Evolutionary conservation across 352 stramenopile genomes (phyloP), one percentile per base, ranked within the genome.

Genomic region (Globisporangium canariense): DNA sequence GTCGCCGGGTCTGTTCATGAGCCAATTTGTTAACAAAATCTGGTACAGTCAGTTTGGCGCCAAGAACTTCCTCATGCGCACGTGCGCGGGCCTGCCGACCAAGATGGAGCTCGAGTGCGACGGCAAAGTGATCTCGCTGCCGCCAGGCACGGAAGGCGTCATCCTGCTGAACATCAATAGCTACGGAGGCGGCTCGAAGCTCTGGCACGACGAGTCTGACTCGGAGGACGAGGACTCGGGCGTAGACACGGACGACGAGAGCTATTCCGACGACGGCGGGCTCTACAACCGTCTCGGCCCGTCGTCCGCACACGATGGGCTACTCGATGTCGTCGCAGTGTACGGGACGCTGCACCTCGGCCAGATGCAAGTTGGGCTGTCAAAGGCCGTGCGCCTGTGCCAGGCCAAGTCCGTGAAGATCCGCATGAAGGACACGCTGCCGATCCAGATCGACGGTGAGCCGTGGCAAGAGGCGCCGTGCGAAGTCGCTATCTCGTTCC

Each of bases 401-500:
- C 86, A 94, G 50, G 79, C 79, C 13, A 90, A 88, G 60, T 72
- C 78, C 2, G 69, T 93, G 20, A 76, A 74, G 47, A 67, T 94
- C 43, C 69, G 65, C 0, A 47, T 93, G 51, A 82, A 84, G 18
- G 82, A 92, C 56, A 88, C 72, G 5, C 58, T 93, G 7, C 83
- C 86, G 2, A 65, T 98, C 46, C 96, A 99, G 71, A 93, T 99
- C 45, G 96, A 99, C 66, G 96, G 96, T 9, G 96, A 99, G 75
- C 96, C 96, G 18, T 98, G 94, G 94, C 76, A 89, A 62, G 94
- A 98, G 71, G 79, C 74, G 38, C 75, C 75, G 18, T 93, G 86
- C 41, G 84, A 86, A 10, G 69, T 98, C 43, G 71, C 83, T 25
- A 90, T 98, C 53, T 78, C 79, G 18, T 93, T 88, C 67, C 77